phyloP scores from a whole-genome alignment of 108 stramenopile species.

The Seminavis robusta region DNA sequence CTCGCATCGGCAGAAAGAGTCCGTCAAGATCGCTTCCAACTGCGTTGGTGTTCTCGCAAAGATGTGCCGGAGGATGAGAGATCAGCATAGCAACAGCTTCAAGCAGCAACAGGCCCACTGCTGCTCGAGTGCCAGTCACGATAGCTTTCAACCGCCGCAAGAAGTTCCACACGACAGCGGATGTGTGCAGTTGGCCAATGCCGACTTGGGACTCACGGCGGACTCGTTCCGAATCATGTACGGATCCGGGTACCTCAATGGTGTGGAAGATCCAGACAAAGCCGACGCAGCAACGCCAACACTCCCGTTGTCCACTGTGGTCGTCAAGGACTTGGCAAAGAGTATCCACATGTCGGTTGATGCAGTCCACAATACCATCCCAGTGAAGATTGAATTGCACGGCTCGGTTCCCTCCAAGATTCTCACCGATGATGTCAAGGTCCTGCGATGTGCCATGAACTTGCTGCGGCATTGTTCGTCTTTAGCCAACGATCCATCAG shows the following conservation, averaged over 20 bases:
- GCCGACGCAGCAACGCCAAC: too few species aligned
- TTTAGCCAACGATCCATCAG: too few species aligned
- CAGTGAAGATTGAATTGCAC: constrained; percentile 40
- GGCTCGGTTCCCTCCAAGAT: constrained; percentile 34
- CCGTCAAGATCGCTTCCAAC: constrained; percentile 28
- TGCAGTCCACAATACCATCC: constrained; percentile 42
- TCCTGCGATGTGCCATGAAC: constrained; percentile 66
- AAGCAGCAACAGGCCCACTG: too few species aligned
- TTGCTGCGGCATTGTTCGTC: too few species aligned
- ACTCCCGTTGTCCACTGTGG: too few species aligned
- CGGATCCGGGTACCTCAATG: too few species aligned
- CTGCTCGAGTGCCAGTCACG: neutral
- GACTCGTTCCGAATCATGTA: too few species aligned
- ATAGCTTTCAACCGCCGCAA: neutral
- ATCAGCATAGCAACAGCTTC: constrained; percentile 1
- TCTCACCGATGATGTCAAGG: constrained; percentile 49
- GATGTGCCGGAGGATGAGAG: constrained; percentile 43
- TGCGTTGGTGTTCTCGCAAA: constrained; percentile 49
- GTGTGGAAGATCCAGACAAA: neutral
- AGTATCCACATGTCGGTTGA: constrained; percentile 36
- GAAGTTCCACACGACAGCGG: neutral
- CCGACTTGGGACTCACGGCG: neutral
- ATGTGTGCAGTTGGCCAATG: neutral
- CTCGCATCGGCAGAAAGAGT: constrained; percentile 30
- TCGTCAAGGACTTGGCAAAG: constrained; percentile 33